Conservation (phyloP, 345 rosid species). For the Isatis tinctoria region DNA sequence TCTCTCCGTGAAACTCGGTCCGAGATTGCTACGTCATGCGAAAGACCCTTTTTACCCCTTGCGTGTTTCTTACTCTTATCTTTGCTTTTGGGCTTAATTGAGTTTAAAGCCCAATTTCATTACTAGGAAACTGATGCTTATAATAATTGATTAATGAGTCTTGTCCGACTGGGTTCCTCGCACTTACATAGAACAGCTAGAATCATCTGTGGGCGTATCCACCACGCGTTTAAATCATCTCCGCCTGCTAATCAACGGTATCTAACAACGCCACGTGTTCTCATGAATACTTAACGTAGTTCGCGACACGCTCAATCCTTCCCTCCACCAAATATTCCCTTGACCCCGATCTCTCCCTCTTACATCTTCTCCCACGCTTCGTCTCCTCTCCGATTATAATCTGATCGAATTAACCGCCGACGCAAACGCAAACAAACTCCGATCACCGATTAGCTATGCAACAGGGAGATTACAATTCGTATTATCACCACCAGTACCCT, state of each 20-base stretch:
- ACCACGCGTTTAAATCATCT: conserved; percentile 7
- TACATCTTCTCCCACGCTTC: conserved; percentile 1
- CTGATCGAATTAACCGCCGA: conserved; percentile 1
- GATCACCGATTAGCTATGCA: conserved; percentile 42
- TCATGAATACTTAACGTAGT: background rate
- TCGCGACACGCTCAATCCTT: background rate
- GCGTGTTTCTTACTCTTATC: conserved; percentile 10
- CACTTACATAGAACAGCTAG: background rate
- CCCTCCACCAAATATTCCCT: conserved; percentile 21
- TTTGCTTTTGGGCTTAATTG: background rate
- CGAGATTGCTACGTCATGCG: conserved; percentile 24
- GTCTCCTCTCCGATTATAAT: conserved; percentile 15
- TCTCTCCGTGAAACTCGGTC: conserved; percentile 31
- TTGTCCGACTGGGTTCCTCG: background rate
- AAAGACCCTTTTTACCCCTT: conserved; percentile 10
- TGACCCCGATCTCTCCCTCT: conserved; percentile 11
- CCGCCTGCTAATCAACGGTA: conserved; percentile 4
- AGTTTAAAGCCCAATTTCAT: background rate
- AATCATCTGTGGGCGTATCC: background rate
- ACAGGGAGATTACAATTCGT: conserved; percentile 77
- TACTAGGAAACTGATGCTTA: background rate
- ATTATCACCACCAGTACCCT: conserved; percentile 47
- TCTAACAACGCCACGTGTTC: background rate
- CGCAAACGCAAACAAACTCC: background rate
- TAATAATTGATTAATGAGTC: background rate